Evolutionary conservation across 2,329 filamentous ascomycete species (phyloP), one percentile per base, ranked within the genome.

Genomic region (Verticillium zaregamsianum): DNA sequence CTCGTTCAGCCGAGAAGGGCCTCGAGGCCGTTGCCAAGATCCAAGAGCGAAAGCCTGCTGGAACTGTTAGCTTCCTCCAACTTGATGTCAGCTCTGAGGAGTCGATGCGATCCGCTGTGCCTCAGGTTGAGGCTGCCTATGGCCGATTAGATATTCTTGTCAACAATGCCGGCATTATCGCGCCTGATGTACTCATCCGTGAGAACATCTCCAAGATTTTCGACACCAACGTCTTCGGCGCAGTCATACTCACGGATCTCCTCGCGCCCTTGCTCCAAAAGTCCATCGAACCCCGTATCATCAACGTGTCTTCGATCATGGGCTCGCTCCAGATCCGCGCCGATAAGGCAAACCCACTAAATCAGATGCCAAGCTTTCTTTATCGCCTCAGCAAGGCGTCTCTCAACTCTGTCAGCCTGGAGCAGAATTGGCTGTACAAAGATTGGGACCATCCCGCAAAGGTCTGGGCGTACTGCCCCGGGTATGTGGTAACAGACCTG

Each of bases 1-100:
- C 66, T 45, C 73, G 78, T 23, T 74, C 71, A 25, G 6, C 67
- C 14, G 70, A 75, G 31, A 79, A 77, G 64, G 77, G 76, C 57
- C 59, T 71, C 20, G 68, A 67, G 57, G 76, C 74, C 3, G 60
- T 75, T 15, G 57, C 58, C 28, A 66, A 66, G 14, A 62, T 70
- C 28, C 64, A 66, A 37, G 77, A 23, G 76, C 78, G 71, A 3
- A 79, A 87, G 68, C 73, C 75, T 49, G 76, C 77, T 28, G 85
- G 85, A 11, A 68, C 81, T 54, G 86, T 89, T 69, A 86, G 87
- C 57, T 80, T 77, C 0, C 71, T 82, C 8, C 77, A 82, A 2
- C 82, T 84, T 62, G 87, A 90, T 68, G 79, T 90, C 0, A 85
- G 83, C 15, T 80, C 82, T 62, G 86, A 87, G 68, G 74, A 79